Conservation (phyloP, 805 yeast species). For the Metschnikowia santaceciliae region DNA sequence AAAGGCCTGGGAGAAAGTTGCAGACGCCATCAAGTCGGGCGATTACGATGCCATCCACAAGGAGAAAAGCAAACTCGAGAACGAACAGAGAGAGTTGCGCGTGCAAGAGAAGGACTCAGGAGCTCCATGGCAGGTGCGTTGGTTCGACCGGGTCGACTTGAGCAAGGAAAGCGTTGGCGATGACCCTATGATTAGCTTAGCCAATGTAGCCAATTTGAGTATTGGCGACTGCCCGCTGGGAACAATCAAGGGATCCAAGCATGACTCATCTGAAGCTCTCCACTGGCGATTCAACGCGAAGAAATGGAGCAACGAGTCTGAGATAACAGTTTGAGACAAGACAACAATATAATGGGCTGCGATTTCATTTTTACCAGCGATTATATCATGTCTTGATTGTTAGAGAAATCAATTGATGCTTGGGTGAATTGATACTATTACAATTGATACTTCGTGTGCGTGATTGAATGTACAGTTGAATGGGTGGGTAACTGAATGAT, state of each 20-base stretch:
- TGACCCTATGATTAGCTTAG: conserved; percentile 35
- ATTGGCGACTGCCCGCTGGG: conserved; percentile 68
- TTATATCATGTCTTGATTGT: no score
- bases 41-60: conserved; percentile 71
- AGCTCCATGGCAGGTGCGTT: conserved; percentile 69
- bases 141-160: conserved; percentile 55
- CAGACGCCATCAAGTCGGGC: conserved; percentile 74
- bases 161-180: conserved; percentile 18
- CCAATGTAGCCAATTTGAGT: conserved; percentile 51
- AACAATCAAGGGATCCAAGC: conserved; percentile 49
- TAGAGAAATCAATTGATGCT: no score
- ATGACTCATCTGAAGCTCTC: conserved; percentile 45
- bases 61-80: conserved; percentile 77
- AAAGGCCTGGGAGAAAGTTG: conserved; percentile 86
- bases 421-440: no score
- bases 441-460: neutral
- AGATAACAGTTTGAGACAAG: conserved; percentile 40
- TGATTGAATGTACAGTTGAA: neutral
- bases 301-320: conserved; percentile 57
- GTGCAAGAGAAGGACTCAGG: conserved; percentile 66
- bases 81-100: conserved; percentile 78
- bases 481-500: neutral
- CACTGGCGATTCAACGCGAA: conserved; percentile 70
- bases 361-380: no score
- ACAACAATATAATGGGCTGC: no score